These are phyloP conservation scores for Fusarium austroafricanum DNA, from an alignment of 2,329 filamentous ascomycete species.

Conservation along the genomic window DNA sequence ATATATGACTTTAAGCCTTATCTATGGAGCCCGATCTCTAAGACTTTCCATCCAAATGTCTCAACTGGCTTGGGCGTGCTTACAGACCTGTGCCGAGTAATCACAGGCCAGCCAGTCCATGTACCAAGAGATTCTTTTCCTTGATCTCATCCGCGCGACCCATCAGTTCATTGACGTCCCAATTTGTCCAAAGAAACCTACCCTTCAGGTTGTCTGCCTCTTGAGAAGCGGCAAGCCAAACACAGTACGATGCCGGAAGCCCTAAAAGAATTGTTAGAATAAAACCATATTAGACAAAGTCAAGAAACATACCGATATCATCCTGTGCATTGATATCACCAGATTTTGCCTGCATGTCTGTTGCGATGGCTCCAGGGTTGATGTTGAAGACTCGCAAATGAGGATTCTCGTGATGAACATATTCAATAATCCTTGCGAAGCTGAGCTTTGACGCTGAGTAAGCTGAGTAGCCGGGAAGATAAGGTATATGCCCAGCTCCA, in stretches of 20 bases:
- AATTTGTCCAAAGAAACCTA: constrained; percentile 9
- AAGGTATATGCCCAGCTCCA: neutral
- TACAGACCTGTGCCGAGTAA: too few relatives aligned
- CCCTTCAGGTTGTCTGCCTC: constrained; percentile 4
- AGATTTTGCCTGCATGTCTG: constrained; percentile 4
- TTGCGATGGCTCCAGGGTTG: constrained; percentile 6
- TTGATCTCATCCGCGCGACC: neutral
- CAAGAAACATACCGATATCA: neutral
- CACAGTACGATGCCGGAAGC: constrained; percentile 6
- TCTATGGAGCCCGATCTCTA: too few relatives aligned
- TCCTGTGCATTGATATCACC: neutral
- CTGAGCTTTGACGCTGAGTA: constrained; percentile 9
- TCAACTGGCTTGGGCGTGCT: too few relatives aligned
- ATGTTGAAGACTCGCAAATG: constrained; percentile 2
- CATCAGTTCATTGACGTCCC: constrained; percentile 5
- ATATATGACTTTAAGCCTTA: too few relatives aligned
- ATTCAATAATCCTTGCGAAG: constrained; percentile 6
- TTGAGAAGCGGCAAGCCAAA: neutral
- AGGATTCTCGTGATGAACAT: neutral
- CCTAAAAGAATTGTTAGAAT: neutral
- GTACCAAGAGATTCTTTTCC: neutral
- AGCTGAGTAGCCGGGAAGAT: constrained; percentile 1
- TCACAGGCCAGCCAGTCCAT: neutral
- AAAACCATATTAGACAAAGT: fast-evolving
- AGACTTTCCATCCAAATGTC: too few relatives aligned